Evolutionary conservation across 1,139 yeast genomes (phyloP), one percentile per base, ranked within the genome.

Genomic region (Pichia inconspicua): DNA sequence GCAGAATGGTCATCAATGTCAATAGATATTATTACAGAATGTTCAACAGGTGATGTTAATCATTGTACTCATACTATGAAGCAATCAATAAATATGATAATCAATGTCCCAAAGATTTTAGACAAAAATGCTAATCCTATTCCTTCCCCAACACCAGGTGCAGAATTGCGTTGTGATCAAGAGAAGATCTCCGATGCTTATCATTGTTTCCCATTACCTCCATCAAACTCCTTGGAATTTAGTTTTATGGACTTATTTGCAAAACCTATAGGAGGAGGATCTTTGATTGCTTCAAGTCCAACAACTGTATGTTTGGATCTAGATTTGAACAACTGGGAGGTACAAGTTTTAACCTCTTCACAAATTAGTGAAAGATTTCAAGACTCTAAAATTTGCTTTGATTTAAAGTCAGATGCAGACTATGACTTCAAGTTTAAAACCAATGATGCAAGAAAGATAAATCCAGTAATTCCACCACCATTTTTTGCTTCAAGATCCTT

Each of bases 1-100:
- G 83, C 97, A 0, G 81, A 84, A 55, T 92, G 97, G 97, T 96
- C 90, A 56, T 80, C 92, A 25, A 84, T 94, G 89, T 78, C 96
- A 1, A 79, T 92, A 46, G 97, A 92, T 62, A 73, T 89, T 27
- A 67, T 69, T n/a, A 82, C 92, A 0, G 70, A 68, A 25, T 82
- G 89, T 53, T 59, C 60, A n/a, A 53, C 49, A 10, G 48, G 53
- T 5, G 40, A 42, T 41, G 32, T 22, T 5, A 41, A 49, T 2
- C 58, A 58, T 11, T 84, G 94, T 56, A 66, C 67, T 34, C 75
- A 77, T 58, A 65, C 70, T 25, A 75, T 92, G 78, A 70, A 74
- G 30, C 95, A 87, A 59, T 69, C 77, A n/a, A 79, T 92, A 25
- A 84, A 82, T 55, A 75, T 84, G 47, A 89, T 89, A 1, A 70